These are phyloP conservation scores for Emmonsiellopsis sp. DNA, from an alignment of 2,329 filamentous ascomycete species.

Conservation along the genomic window DNA sequence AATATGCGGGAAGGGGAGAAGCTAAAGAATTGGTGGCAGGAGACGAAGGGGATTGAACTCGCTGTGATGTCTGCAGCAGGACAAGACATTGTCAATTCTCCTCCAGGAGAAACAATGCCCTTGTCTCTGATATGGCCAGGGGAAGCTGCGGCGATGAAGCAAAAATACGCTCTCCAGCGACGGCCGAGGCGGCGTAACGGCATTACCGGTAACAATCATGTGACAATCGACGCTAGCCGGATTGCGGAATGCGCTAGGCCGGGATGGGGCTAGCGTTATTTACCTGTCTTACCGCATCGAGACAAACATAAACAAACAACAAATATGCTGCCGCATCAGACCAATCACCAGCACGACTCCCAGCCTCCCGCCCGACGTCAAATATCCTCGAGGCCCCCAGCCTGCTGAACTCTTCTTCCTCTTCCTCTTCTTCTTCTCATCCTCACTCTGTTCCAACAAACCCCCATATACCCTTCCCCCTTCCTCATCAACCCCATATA, in stretches of 20 bases:
- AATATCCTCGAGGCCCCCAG: constrained; percentile 10
- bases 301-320: constrained; percentile 8
- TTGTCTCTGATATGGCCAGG: neutral
- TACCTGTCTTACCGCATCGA: constrained; percentile 3
- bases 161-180: too few species aligned
- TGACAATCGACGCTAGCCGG: neutral
- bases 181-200: constrained; percentile 1
- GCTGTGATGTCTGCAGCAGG: neutral
- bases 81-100: neutral
- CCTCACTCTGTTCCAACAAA: neutral
- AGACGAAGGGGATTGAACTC: too few species aligned
- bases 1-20: neutral
- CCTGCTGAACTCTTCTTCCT: constrained; percentile 14
- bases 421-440: constrained; percentile 11
- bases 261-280: constrained; percentile 8
- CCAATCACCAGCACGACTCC: constrained; percentile 2
- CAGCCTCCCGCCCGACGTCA: constrained; percentile 15
- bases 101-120: neutral
- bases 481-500: constrained; percentile 13
- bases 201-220: neutral
- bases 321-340: neutral
- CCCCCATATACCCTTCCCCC: neutral
- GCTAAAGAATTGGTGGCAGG: neutral
- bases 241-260: neutral
- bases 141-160: too few species aligned